A percentile compares a stretch with the other conserved stretches of the same genome.
Conservation (phyloP, 2,329 filamentous ascomycete genomes). For the Zelopaecilomyces penicillatus region DNA sequence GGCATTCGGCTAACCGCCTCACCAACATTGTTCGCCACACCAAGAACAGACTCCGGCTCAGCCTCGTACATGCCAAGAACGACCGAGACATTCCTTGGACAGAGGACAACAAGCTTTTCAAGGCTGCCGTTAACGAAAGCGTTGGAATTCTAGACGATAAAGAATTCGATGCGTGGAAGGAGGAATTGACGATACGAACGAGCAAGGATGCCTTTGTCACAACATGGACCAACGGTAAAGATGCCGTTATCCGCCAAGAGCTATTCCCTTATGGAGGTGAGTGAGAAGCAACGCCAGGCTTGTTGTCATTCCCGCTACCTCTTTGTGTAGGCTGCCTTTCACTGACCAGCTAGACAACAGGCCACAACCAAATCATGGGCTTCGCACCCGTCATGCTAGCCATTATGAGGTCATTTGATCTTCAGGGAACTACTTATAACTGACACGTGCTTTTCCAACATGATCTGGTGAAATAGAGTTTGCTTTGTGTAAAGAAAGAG, state of each 20-base stretch:
- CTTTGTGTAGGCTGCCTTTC: too few relatives aligned
- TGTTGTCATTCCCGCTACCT: too few relatives aligned
- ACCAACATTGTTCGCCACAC: constrained; percentile 45
- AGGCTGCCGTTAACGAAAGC: constrained; percentile 46
- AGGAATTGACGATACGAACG: constrained; percentile 33
- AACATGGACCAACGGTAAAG: constrained; percentile 33
- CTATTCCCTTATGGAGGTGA: constrained; percentile 47
- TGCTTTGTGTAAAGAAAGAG: too few relatives aligned
- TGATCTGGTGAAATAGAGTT: too few relatives aligned
- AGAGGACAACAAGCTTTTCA: constrained; percentile 58
- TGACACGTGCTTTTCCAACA: not conserved
- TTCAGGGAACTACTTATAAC: constrained; percentile 22
- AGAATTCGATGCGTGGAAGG: constrained; percentile 36
- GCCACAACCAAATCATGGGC: constrained; percentile 62
- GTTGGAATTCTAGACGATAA: constrained; percentile 27
- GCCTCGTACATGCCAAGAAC: constrained; percentile 70
- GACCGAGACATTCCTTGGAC: constrained; percentile 75
- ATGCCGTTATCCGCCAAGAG: constrained; percentile 45
- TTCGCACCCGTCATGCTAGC: constrained; percentile 57
- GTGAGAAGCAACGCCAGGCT: constrained; percentile 13
- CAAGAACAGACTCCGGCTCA: constrained; percentile 51
- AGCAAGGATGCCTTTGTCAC: constrained; percentile 41
- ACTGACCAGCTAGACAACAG: constrained; percentile 26
- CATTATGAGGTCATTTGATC: constrained; percentile 56
- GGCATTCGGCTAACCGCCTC: constrained; percentile 65